Evolutionary conservation across 768 basidiomycete species (phyloP).

Genomic region (Lactifluus volemus): DNA sequence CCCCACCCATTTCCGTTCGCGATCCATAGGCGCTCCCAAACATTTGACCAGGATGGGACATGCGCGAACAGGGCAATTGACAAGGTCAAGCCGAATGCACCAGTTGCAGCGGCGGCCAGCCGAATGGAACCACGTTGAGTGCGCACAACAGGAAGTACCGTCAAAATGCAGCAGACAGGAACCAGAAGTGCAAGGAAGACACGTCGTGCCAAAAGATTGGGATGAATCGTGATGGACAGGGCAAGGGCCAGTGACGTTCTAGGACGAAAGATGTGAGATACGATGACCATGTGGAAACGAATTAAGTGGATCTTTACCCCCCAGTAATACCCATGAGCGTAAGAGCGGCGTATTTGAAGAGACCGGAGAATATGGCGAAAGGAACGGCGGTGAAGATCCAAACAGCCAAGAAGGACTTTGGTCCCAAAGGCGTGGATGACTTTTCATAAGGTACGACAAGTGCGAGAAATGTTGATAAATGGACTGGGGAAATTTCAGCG

Average conservation of each 20-base stretch:
- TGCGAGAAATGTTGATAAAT: slow-evolving; percentile 51
- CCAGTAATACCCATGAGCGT: slow-evolving; percentile 42
- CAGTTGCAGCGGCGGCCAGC: slow-evolving; percentile 42
- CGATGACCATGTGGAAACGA: background rate
- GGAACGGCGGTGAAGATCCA: slow-evolving; percentile 48
- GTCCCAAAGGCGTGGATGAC: slow-evolving; percentile 34
- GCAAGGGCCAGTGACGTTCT: slow-evolving; percentile 42
- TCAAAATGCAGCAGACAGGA: slow-evolving; percentile 32
- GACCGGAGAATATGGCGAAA: slow-evolving; percentile 42
- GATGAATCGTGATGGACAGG: slow-evolving; percentile 47
- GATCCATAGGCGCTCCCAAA: slow-evolving; percentile 58
- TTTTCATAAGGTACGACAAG: slow-evolving; percentile 48
- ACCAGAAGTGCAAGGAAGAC: slow-evolving; percentile 33
- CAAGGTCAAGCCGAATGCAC: slow-evolving; percentile 47
- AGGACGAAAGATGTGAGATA: background rate
- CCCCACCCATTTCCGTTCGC: slow-evolving; percentile 43
- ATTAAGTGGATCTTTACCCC: slow-evolving; percentile 34
- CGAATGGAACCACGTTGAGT: slow-evolving; percentile 43
- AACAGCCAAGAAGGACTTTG: slow-evolving; percentile 47
- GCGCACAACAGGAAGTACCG: slow-evolving; percentile 37
- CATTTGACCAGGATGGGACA: slow-evolving; percentile 47
- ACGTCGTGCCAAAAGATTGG: slow-evolving; percentile 40
- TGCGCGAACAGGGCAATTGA: slow-evolving; percentile 46
- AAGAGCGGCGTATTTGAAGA: slow-evolving; percentile 46
- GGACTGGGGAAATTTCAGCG: slow-evolving; percentile 31